phyloP scores from a whole-genome alignment of 2,329 filamentous ascomycete species.

The Lasiodiplodia hormozganensis region DNA sequence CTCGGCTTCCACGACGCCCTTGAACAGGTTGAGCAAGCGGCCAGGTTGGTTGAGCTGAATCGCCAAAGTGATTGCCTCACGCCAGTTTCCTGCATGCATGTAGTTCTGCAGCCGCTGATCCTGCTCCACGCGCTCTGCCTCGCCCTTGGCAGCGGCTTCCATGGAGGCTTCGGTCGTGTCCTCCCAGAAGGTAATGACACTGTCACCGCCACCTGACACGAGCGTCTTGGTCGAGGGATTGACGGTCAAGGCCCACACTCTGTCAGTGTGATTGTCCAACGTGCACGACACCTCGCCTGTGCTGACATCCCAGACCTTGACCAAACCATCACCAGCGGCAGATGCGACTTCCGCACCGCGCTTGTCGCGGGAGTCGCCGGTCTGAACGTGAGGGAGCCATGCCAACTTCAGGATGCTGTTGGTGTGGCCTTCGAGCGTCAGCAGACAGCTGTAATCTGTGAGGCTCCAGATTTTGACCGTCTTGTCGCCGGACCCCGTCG shows the following conservation, averaged over 20 bases:
- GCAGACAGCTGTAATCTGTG: conserved; percentile 86
- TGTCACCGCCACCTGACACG: conserved; percentile 90
- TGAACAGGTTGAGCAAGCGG: conserved; percentile 83
- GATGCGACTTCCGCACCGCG: conserved; percentile 77
- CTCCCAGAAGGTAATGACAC: conserved; percentile 92
- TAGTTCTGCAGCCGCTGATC: conserved; percentile 95
- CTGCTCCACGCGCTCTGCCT: conserved; percentile 84
- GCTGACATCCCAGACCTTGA: conserved; percentile 94
- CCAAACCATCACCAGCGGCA: conserved; percentile 90
- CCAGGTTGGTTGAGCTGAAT: conserved; percentile 94
- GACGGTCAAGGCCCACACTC: conserved; percentile 88
- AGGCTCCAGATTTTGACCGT: conserved; percentile 96
- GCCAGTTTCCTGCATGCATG: conserved; percentile 85
- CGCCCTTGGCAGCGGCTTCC: conserved; percentile 73
- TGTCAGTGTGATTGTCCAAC: conserved; percentile 94
- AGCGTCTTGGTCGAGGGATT: conserved; percentile 70
- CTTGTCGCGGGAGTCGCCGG: conserved; percentile 53
- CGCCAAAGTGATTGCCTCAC: conserved; percentile 90
- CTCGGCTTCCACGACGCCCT: conserved; percentile 72
- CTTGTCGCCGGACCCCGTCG: conserved; percentile 95
- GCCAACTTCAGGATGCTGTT: conserved; percentile 93
- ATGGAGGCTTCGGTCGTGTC: conserved; percentile 87
- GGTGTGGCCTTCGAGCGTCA: conserved; percentile 95
- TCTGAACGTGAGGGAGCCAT: conserved; percentile 70
- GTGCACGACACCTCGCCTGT: conserved; percentile 86